phyloP scores from a whole-genome alignment of 371 early-diverging fungal species.

The Mortierella sp. region DNA sequence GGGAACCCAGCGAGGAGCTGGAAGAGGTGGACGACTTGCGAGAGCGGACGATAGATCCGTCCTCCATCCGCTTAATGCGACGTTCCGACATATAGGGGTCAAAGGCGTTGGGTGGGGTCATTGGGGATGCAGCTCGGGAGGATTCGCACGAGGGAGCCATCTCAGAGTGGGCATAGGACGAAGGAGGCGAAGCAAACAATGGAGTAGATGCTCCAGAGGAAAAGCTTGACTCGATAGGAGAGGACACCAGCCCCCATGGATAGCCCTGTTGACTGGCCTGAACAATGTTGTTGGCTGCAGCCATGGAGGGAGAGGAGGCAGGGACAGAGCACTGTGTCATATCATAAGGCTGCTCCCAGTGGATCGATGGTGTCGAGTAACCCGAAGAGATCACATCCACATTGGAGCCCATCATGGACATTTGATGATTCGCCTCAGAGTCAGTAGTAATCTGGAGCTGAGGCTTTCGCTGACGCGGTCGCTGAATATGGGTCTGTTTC shows the following conservation, averaged over 20 bases:
- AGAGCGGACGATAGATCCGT: conserved; percentile 29
- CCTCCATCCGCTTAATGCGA: conserved; percentile 12
- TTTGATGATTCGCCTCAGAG: conserved; percentile 9
- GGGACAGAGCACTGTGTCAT: background rate
- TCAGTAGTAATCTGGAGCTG: conserved; percentile 25
- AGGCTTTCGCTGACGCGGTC: conserved; percentile 33
- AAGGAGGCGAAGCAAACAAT: conserved; percentile 30
- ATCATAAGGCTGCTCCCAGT: conserved; percentile 8
- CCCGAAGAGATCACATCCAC: background rate
- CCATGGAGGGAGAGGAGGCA: conserved; percentile 29
- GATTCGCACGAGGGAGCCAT: conserved; percentile 34
- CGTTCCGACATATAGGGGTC: conserved; percentile 29
- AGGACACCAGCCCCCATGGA: conserved; percentile 37
- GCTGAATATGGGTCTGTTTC: conserved; percentile 25
- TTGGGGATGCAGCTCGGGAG: conserved; percentile 35
- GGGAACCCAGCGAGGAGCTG: conserved; percentile 31
- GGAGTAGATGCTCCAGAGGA: conserved; percentile 39
- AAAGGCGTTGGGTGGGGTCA: conserved; percentile 3
- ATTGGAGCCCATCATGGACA: conserved; percentile 4
- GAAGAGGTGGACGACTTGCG: conserved; percentile 44
- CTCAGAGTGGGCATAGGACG: conserved; percentile 35
- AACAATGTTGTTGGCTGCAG: conserved; percentile 33
- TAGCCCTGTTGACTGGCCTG: conserved; percentile 21
- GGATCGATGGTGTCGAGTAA: conserved; percentile 3
- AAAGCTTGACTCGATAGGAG: conserved; percentile 33